Conservation (phyloP, 768 basidiomycete species). For the Mycena chlorophos region DNA sequence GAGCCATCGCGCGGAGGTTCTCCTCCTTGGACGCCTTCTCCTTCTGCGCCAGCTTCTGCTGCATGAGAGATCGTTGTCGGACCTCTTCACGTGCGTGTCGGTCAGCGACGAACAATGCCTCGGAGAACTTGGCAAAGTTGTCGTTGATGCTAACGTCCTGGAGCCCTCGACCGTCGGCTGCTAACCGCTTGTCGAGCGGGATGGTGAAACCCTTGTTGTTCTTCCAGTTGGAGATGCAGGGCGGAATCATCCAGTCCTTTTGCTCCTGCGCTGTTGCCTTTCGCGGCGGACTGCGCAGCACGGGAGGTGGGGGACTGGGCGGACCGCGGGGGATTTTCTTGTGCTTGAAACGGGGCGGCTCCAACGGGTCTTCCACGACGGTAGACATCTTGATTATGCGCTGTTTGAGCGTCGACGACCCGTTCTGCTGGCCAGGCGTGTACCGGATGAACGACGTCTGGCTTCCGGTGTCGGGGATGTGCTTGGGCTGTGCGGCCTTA, state of each 20-base stretch:
- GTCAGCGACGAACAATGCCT: constrained; percentile 92
- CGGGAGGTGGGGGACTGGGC: constrained; percentile 94
- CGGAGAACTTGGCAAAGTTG: constrained; percentile 98
- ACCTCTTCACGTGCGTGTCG: constrained; percentile 98
- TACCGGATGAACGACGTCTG: constrained; percentile 93
- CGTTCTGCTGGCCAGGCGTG: constrained; percentile 88
- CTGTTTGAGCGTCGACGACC: constrained; percentile 73
- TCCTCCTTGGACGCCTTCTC: constrained; percentile 98
- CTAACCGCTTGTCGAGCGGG: constrained; percentile 94
- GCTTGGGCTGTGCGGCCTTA: constrained; percentile 97
- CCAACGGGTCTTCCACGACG: constrained; percentile 95
- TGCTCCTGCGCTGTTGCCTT: constrained; percentile 97
- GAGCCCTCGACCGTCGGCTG: constrained; percentile 96
- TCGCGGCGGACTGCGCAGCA: constrained; percentile 90
- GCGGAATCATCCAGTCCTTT: constrained; percentile 99
- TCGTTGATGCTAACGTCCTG: constrained; percentile 99
- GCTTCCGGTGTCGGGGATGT: constrained; percentile 81
- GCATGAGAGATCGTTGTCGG: constrained; percentile 93
- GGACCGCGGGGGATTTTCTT: constrained; percentile 98
- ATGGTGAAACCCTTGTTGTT: constrained; percentile 99
- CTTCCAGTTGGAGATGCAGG: constrained; percentile 99
- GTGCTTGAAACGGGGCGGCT: constrained; percentile 96
- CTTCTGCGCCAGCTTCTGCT: constrained; percentile 97
- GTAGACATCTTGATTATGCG: constrained; percentile 99
- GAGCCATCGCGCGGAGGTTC: constrained; percentile 88